Percentiles rank a stretch among this genome's conserved stretches.
Conservation (phyloP, 768 basidiomycete genomes). For the Agaricus subrufescens region DNA sequence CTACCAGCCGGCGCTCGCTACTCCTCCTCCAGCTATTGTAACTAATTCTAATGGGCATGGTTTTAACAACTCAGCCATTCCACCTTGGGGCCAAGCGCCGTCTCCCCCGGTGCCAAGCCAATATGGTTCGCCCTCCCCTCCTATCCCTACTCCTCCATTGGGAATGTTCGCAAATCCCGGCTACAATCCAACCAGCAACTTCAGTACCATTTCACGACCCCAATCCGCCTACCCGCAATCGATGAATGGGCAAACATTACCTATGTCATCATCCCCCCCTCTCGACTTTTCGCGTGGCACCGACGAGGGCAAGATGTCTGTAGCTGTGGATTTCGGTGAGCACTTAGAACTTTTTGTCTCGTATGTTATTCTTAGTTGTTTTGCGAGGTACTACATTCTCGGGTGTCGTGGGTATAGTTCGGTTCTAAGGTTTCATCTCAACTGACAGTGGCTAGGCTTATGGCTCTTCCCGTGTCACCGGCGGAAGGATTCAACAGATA, state of each 20-base stretch:
- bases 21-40: slow-evolving; percentile 39
- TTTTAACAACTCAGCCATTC: slow-evolving; percentile 18
- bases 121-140: slow-evolving; percentile 20
- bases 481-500: slow-evolving; percentile 79
- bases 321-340: slow-evolving; percentile 81
- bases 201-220: slow-evolving; percentile 26
- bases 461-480: slow-evolving; percentile 78
- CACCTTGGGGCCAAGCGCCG: slow-evolving; percentile 29
- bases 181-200: slow-evolving; percentile 15
- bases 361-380: slow-evolving; percentile 3
- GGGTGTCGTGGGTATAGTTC: slow-evolving; percentile 59
- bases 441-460: slow-evolving; percentile 56
- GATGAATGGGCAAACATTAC: slow-evolving; percentile 16
- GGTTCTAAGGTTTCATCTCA: not conserved
- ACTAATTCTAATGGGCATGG: slow-evolving; percentile 20
- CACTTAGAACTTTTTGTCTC: slow-evolving; percentile 3
- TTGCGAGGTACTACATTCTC: slow-evolving; percentile 78
- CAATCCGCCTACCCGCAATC: slow-evolving; percentile 22
- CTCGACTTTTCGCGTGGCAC: slow-evolving; percentile 17
- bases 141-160: slow-evolving; percentile 15
- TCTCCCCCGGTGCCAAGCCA: slow-evolving; percentile 34
- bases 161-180: slow-evolving; percentile 18
- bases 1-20: slow-evolving; percentile 37
- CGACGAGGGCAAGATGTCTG: slow-evolving; percentile 76
- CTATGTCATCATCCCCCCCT: slow-evolving; percentile 20